Base-by-base conservation (phyloP, 257 asterid species). In the Osmanthus fragrans region DNA sequence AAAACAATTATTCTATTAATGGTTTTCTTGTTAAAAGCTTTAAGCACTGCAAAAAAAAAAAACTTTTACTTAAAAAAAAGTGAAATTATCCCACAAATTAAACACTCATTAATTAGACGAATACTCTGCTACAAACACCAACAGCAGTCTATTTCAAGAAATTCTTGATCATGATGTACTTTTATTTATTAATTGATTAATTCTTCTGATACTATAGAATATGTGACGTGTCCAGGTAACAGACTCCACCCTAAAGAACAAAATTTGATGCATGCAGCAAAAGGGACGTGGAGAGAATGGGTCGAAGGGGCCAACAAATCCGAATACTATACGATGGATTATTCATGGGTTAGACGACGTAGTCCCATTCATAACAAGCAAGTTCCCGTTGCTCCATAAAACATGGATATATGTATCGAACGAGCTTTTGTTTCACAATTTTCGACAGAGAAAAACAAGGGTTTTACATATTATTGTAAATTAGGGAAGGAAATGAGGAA, bases 321-420 rank as follows among this genome's bases (percentile, higher is more conserved):
- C 25, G 87, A 93, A 54, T 88, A 85, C 39, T 87, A 82, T 15
- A 87, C 91, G 4, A 91, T 93, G 98, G 98, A 93, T 83, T 93
- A 93, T 84, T 8, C 25, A 33, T 78, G 83, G 80, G 90, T 90
- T 58, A 91, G 87, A 87, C 83, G 84, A 73, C 85, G 98, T 68
- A 87, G 88, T 30, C 98, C 97, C 1, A 86, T 91, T 79, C 97
- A 93, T 72, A 93, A 93, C 95, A 83, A 83, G 82, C 85, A 82
- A 68, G 27, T 85, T 42, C 92, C 92, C 21, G 66, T 77, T 49
- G 67, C 79, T 70, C 98, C 97, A 33, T 91, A 74, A 88, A 86
- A 82, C 73, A 69, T 74, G 82, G 81, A 40, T 33, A 11, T 4
- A 56, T 63, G 2, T 23, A n/a, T 10, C 0, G 32, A 23, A 23